Conservation (phyloP, 2,329 filamentous ascomycete genomes). For the Penicillium sp. region DNA sequence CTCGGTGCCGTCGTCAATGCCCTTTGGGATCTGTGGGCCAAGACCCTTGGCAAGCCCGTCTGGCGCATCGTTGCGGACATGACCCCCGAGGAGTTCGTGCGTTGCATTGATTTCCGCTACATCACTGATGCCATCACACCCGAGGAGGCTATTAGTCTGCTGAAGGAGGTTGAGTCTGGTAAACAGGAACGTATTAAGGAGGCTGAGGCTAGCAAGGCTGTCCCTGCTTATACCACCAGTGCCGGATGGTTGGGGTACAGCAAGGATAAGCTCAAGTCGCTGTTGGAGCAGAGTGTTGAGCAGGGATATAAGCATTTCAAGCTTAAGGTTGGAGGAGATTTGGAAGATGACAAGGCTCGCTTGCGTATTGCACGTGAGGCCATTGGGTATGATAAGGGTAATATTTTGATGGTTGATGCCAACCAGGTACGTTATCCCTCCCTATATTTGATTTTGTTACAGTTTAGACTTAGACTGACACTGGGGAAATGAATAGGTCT, state of each 20-base stretch:
- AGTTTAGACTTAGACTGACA: background rate
- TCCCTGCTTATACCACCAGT: slow-evolving; percentile 86
- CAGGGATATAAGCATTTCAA: slow-evolving; percentile 86
- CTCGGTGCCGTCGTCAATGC: slow-evolving; percentile 88
- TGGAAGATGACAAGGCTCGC: slow-evolving; percentile 70
- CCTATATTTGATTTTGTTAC: background rate
- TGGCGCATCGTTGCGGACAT: slow-evolving; percentile 90
- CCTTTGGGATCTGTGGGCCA: slow-evolving; percentile 94
- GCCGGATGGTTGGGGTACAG: slow-evolving; percentile 91
- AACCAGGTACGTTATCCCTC: slow-evolving; percentile 63
- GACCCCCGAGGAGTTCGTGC: slow-evolving; percentile 81
- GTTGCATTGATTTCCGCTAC: slow-evolving; percentile 90
- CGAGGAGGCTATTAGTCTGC: slow-evolving; percentile 72
- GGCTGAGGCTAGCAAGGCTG: slow-evolving; percentile 70
- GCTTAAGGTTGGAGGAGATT: slow-evolving; percentile 76
- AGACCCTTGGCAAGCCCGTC: slow-evolving; percentile 79
- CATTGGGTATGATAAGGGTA: slow-evolving; percentile 78
- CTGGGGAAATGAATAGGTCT: slow-evolving; percentile 51
- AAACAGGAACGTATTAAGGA: slow-evolving; percentile 73
- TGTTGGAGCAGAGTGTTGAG: slow-evolving; percentile 71
- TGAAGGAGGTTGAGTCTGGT: slow-evolving; percentile 63
- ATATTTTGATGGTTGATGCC: slow-evolving; percentile 88
- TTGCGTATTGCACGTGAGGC: slow-evolving; percentile 73
- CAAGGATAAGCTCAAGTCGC: slow-evolving; percentile 77
- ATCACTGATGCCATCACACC: slow-evolving; percentile 91